Evolutionary conservation across 2,329 filamentous ascomycete genomes (phyloP), one percentile per base, ranked within the genome.

Genomic region (Lasiodiplodia gonubiensis): DNA sequence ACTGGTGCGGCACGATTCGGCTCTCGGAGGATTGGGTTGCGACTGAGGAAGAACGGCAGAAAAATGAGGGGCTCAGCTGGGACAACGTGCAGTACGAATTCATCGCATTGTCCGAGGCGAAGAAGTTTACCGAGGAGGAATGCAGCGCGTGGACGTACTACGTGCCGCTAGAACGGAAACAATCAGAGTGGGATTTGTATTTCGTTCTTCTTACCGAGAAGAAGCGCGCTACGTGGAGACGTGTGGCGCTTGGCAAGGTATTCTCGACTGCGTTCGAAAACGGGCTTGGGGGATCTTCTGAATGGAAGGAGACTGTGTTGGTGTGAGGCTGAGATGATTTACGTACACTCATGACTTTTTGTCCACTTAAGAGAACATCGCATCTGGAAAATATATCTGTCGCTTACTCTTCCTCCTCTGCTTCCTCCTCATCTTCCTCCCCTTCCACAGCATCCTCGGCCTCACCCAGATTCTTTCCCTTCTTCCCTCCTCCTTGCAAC

Each of bases 101-200:
- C 66, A 73, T 79, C 39, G 77, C 79, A 6, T 70, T 80, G 12
- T 78, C 75, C 0, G 75, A 79, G 2, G 77, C 78, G 4, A 78
- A 77, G 66, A 59, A 61, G 0, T 79, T 80, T 64, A 73, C 75
- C 3, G 35, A 68, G 4, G 72, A 74, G 0, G 77, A 80, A 69
- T 76, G 69, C 52, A 67, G 68, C 10, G 70, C 60, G n/a, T 79
- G 77, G 77, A 78, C 72, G 2, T 77, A 77, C 67, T 80, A 78
- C 49, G 72, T 78, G 8, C 76, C 76, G 18, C 73, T 74, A 57
- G 75, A 78, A 66, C 67, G 73, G 16, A 70, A 75, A 16, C 68
- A 77, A 67, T 73, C 70, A 12, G 72, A 77, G 61, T 80, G 77
- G 77, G 72, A 76, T 66, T 14, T 79, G 33, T 78, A 72, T 59